Evolutionary conservation across 305 asterid species (phyloP), one percentile per base, ranked within the genome.

Genomic region (Euphrasia arctica): DNA sequence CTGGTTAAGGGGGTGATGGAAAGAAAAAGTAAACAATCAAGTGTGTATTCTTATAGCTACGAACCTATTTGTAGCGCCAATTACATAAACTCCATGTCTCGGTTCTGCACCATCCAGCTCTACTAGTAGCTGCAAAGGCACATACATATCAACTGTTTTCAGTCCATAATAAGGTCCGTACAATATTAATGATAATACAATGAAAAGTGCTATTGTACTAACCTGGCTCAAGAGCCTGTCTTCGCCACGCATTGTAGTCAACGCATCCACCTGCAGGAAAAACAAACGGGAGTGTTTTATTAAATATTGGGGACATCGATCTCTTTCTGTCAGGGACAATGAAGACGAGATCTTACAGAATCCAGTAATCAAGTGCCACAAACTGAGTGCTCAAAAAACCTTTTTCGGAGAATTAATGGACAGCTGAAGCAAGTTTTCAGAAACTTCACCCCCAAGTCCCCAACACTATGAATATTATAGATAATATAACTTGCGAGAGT

Each of bases 1-100:
- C 27, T 25, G 27, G 27, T 25, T 25, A 25, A 25, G 27, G 27
- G 27, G 27, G 27, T 25, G 27, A 25, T 25, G 27, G 27, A 25
- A 25, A 25, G 27, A 25, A 25, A 25, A 25, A 25, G 27, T 25
- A 25, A 25, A 25, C 27, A 25, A 25, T 25, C 27, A 25, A 25
- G 27, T 25, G 27, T 25, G 27, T 25, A 25, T 25, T 25, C 27
- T 18, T 27, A 47, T 60, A 9, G 14, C 14, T 66, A 25, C 27
- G 27, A 25, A 89, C 96, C 98, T 85, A 78, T 93, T 93, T 64
- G 97, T 90, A 62, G 98, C 97, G 49, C 98, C 96, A 71, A 90
- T 86, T 55, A 93, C 87, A 75, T 73, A 90, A 72, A 93, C 92
- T 27, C 94, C 95, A 55, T 58, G 72, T 62, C 96, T 77, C 25